Evolutionary conservation across 495 filamentous ascomycete genomes (phyloP).

Genomic region (Xylaria curta): DNA sequence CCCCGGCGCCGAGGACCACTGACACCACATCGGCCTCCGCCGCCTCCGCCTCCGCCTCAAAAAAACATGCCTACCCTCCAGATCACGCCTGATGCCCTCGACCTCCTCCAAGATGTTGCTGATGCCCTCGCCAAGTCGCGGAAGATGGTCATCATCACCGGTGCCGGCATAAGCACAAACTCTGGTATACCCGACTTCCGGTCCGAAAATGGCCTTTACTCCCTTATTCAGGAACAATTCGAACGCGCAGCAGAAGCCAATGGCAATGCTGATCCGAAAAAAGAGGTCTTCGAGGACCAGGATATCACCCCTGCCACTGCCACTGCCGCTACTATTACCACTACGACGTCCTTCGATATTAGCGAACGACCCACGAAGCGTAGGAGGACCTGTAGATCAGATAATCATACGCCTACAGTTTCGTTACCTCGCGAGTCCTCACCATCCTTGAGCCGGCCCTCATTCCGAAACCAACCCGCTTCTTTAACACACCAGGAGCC

Average conservation of each 20-base stretch:
- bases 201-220: conserved; percentile 72
- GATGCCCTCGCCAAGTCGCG: conserved; percentile 63
- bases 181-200: conserved; percentile 77
- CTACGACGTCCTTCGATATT: conserved; percentile 32
- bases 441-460: neutral
- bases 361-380: conserved; percentile 53
- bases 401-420: conserved; percentile 9
- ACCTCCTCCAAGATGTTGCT: conserved; percentile 66
- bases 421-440: neutral
- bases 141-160: conserved; percentile 71
- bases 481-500: no score
- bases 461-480: neutral
- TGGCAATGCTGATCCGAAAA: conserved; percentile 3
- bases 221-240: conserved; percentile 69
- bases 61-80: conserved; percentile 61
- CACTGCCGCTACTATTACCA: neutral
- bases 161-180: conserved; percentile 75
- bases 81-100: conserved; percentile 54
- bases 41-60: neutral
- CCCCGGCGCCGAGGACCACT: conserved; percentile 9
- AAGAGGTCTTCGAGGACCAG: conserved; percentile 24
- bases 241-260: conserved; percentile 50
- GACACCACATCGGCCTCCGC: neutral
- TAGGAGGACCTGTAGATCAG: conserved; percentile 40
- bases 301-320: neutral